Base-by-base conservation (phyloP, 208 protist genomes). In the Hexamita inflata region DNA sequence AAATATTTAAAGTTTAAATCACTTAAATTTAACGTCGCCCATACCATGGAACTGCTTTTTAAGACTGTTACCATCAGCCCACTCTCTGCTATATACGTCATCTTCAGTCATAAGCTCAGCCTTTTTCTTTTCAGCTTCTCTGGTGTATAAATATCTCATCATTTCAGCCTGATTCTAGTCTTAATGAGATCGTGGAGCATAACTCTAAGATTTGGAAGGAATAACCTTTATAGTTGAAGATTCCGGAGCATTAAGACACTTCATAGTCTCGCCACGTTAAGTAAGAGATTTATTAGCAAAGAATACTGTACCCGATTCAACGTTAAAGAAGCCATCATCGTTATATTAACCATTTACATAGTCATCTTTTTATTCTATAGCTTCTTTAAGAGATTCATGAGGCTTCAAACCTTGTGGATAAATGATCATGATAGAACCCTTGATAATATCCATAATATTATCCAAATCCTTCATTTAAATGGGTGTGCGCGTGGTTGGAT, bases 101-200 rank as follows among this genome's bases (percentile, higher is more conserved):
- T 70, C 64, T n/a, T n/a, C 38, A 45, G 64, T 70, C 30, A 45
- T 70, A 19, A 70, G 64, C 35, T 70, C 64, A n/a, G 64, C 64
- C 38, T 70, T 34, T 34, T 70, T 70, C 2, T 45, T 4, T 11
- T 34, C 15, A 28, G 11, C 42, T 34, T 70, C 9, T 9, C 64
- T n/a, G 30, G 11, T n/a, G n/a, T 45, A 70, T 38, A 45, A 9
- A 34, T 70, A 70, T 11, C n/a, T 70, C 64, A 70, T 70, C 64
- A 45, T n/a, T 30, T 35, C 64, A 45, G 64, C 64, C 26, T 38
- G 9, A 2, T 19, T 38, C 64, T 40, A n/a, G 38, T 70, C 64
- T 7, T 70, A 7, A 28, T 2, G 11, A 30, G 9, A 2, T 11
- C 64, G 64, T 32, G 64, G 64, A 11, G 38, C 64, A n/a, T 49